A percentile compares a stretch with the other conserved stretches of the same genome.
Conservation (phyloP, 768 basidiomycete species). For the Termitomyces sp. region DNA sequence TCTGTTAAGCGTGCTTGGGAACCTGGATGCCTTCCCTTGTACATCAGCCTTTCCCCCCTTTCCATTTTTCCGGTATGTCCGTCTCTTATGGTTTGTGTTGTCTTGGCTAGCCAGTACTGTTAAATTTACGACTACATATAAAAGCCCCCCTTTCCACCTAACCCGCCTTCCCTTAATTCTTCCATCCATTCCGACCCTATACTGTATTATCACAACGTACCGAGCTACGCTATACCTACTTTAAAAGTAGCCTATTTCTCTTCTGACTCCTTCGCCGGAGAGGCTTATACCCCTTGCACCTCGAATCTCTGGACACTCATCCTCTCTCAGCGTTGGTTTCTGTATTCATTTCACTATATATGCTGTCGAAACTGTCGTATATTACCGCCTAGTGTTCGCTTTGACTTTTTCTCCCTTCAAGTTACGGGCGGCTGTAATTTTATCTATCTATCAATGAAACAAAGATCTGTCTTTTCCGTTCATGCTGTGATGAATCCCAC, state of each 20-base stretch:
- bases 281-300: conserved; percentile 7
- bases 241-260: conserved; percentile 18
- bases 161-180: conserved; percentile 5
- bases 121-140: conserved; percentile 16
- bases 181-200: not conserved
- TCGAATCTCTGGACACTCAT: conserved; percentile 1
- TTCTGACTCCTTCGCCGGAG: conserved; percentile 6
- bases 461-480: not conserved
- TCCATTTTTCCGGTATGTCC: conserved; percentile 4
- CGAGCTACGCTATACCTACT: conserved; percentile 16
- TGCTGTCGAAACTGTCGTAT: conserved; percentile 11
- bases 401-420: not conserved
- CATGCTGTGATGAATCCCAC: not conserved
- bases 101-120: conserved; percentile 11
- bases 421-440: conserved; percentile 5
- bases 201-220: conserved; percentile 15
- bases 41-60: conserved; percentile 1
- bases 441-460: conserved; percentile 2
- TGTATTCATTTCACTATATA: conserved; percentile 10
- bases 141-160: not conserved
- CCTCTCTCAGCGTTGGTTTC: not conserved
- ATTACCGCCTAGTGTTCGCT: conserved; percentile 12
- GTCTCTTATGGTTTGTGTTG: conserved; percentile 10
- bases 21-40: not conserved
- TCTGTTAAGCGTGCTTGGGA: conserved; percentile 39